Evolutionary conservation across 805 yeast genomes (phyloP).

Genomic region (Candida corydali): DNA sequence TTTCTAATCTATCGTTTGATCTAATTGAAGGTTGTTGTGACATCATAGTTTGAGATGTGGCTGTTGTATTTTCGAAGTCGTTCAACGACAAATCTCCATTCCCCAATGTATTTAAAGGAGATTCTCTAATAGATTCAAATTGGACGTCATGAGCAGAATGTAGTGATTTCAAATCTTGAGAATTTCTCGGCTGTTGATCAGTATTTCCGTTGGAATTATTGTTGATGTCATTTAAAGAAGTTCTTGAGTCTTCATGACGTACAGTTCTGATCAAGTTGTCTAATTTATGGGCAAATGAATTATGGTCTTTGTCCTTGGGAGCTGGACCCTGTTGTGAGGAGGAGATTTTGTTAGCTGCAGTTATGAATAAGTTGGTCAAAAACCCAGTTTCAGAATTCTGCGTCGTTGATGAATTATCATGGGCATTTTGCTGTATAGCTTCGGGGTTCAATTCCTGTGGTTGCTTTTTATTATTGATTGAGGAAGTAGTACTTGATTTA

Average conservation of each 20-base stretch:
- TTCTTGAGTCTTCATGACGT: constrained; percentile 8
- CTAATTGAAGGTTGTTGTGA: constrained; percentile 9
- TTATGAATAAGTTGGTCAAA: constrained; percentile 40
- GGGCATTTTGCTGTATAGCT: not conserved
- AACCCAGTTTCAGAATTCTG: constrained; percentile 26
- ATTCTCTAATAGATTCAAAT: constrained; percentile 44
- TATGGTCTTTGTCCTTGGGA: constrained; percentile 9
- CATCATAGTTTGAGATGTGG: not conserved
- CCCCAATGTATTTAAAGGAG: constrained; percentile 47
- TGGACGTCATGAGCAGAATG: constrained; percentile 26
- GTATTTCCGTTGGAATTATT: not conserved
- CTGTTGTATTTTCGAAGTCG: constrained; percentile 13
- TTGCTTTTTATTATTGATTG: not conserved
- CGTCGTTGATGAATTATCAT: not conserved
- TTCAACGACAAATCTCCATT: constrained; percentile 37
- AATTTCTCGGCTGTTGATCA: not conserved
- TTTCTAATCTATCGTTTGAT: constrained; percentile 1
- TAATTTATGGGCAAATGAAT: constrained; percentile 19
- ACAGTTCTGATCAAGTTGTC: constrained; percentile 22
- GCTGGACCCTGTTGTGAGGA: constrained; percentile 4
- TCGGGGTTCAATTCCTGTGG: constrained; percentile 2
- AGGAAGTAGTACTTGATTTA: not conserved
- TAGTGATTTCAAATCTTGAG: constrained; percentile 2
- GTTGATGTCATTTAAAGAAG: not conserved
- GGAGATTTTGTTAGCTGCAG: constrained; percentile 24